Conservation (phyloP, 108 stramenopile species). For the Skeletonema potamos region DNA sequence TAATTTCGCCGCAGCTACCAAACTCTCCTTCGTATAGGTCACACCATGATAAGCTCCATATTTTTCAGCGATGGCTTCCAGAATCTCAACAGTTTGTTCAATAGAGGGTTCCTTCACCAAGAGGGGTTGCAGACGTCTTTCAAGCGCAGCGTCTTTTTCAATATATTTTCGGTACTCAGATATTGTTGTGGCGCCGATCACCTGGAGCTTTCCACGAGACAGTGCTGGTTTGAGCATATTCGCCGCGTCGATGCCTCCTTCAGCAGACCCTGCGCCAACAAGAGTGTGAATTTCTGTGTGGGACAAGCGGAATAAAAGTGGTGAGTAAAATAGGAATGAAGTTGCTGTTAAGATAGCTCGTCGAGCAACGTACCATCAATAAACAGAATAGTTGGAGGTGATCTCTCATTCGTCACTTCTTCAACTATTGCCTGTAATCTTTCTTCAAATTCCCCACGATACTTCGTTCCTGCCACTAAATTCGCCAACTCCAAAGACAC, state of each 20-base stretch:
- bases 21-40: slow-evolving; percentile 93
- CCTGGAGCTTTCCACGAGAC: slow-evolving; percentile 94
- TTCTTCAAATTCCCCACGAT: slow-evolving; percentile 99
- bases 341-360: background rate
- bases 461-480: slow-evolving; percentile 97
- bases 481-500: slow-evolving; percentile 95
- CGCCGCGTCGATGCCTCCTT: slow-evolving; percentile 95
- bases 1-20: slow-evolving; percentile 96
- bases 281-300: slow-evolving; percentile 91
- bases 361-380: slow-evolving; percentile 73
- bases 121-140: slow-evolving; percentile 98
- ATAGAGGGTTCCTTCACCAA: slow-evolving; percentile 92
- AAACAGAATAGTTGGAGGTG: slow-evolving; percentile 95
- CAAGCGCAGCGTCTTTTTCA: slow-evolving; percentile 98
- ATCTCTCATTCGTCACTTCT: slow-evolving; percentile 92
- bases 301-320: background rate
- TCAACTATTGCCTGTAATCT: slow-evolving; percentile 97
- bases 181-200: slow-evolving; percentile 98
- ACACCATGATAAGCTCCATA: slow-evolving; percentile 98
- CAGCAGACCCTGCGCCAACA: slow-evolving; percentile 93
- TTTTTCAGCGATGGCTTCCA: slow-evolving; percentile 93
- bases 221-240: slow-evolving; percentile 98
- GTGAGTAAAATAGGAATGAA: background rate
- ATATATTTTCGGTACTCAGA: slow-evolving; percentile 97
- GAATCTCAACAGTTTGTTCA: slow-evolving; percentile 97